phyloP scores from a whole-genome alignment of 2,329 filamentous ascomycete species.

The Microdochium nivale region DNA sequence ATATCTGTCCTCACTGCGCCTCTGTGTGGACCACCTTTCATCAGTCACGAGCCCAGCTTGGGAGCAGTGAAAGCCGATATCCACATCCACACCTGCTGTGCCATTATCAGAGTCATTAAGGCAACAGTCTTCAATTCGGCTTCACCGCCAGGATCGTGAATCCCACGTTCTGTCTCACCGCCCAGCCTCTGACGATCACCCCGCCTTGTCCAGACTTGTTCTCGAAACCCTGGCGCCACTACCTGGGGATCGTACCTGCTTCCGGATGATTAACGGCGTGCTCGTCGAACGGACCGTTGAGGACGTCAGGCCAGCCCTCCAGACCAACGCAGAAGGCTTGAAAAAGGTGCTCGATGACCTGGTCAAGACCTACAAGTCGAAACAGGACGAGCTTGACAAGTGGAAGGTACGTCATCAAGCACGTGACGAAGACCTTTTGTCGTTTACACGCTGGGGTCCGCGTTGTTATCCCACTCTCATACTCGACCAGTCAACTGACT shows the following conservation, averaged over 20 bases:
- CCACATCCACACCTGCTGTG: background rate
- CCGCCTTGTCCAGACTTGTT: conserved; percentile 62
- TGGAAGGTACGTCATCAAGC: conserved; percentile 91
- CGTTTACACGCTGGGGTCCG: too few species aligned
- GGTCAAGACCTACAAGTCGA: conserved; percentile 90
- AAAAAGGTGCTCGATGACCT: conserved; percentile 92
- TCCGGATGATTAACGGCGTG: conserved; percentile 97
- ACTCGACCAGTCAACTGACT: background rate
- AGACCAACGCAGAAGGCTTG: conserved; percentile 88
- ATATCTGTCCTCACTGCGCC: too few species aligned
- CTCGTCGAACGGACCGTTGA: conserved; percentile 88
- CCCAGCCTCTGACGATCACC: conserved; percentile 12
- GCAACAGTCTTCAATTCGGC: background rate
- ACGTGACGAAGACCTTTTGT: too few species aligned
- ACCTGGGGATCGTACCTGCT: conserved; percentile 83
- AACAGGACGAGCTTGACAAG: conserved; percentile 91
- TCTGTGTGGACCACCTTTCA: too few species aligned
- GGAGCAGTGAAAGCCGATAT: background rate
- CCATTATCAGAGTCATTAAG: background rate
- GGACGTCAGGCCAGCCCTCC: conserved; percentile 83
- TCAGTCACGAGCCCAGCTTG: too few species aligned
- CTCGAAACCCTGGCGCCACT: conserved; percentile 84
- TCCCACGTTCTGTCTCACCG: conserved; percentile 24
- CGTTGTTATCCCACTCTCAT: too few species aligned
- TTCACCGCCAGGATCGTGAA: background rate